Base-by-base conservation (phyloP, 2,329 filamentous ascomycete genomes). In the Fusarium ramigenum region DNA sequence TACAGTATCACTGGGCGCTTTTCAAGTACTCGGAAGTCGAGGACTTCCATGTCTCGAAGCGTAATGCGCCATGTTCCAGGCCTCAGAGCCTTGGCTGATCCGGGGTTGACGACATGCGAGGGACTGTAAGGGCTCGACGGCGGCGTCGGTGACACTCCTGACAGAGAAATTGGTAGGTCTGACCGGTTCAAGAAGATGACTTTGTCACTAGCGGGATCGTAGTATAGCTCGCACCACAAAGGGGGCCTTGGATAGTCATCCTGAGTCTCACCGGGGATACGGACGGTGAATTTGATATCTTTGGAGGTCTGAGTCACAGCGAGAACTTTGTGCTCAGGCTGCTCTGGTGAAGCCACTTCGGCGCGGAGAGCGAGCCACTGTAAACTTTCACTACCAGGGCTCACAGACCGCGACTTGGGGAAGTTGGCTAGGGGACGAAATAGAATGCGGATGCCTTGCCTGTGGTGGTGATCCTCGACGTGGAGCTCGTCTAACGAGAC, bases 181-280 rank as follows among this genome's bases (percentile, higher is more conserved):
- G 88, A 89, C 64, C 83, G 84, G 78, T 90, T 90, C 58, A 85
- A 78, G 32, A 90, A 84, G 66, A 90, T 88, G 73, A 89, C 84
- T 78, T 87, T 86, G 77, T 90, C 88, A 80, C 88, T 89, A 70
- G 85, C 82, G 21, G 88, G 88, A 78, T 90, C 87, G 73, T 90
- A 90, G 74, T 89, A 90, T 40, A 90, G 81, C 78, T 90, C 87
- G 78, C 87, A 90, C 86, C 86, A 89, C n/a, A 90, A 75, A 9
- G 86, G 84, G 21, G 87, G 87, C 21, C 85, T 81, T 12, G 82
- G 79, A 14, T 79, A 81, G 49, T 83, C 83, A 64, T 85, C 83
- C 44, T 82, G 80, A 57, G 80, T 82, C 63, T 86, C 85, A 21
- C 84, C 84, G 9, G 88, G 88, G 63, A 90, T 88, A 56, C 85